Percentiles rank a stretch among this genome's conserved stretches.
These are phyloP conservation scores for Melastoma malabathricum DNA, from an alignment of 345 rosid genomes.

Conservation along the genomic window DNA sequence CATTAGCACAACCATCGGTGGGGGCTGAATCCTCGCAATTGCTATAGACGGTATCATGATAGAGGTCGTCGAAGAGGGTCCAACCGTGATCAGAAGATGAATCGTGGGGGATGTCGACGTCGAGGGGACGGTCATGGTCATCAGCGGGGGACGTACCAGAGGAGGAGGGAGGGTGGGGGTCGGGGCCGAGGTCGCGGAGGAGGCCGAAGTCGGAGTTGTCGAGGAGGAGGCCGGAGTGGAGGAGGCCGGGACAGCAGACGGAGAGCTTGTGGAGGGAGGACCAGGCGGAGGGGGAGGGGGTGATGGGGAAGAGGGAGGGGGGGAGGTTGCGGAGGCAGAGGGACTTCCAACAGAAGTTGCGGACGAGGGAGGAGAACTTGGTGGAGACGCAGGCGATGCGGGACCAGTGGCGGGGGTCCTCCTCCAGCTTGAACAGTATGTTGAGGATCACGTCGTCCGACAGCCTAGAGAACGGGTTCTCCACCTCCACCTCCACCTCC, in stretches of 20 bases:
- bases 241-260: constrained; percentile 61
- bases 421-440: constrained; percentile 78
- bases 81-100: constrained; percentile 22
- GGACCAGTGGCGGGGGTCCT: constrained; percentile 77
- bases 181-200: constrained; percentile 73
- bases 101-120: background rate
- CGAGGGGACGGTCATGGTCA: constrained; percentile 5
- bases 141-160: background rate
- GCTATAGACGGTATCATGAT: constrained; percentile 43
- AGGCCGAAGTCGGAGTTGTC: constrained; percentile 77
- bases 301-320: constrained; percentile 52
- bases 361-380: constrained; percentile 66
- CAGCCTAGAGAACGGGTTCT: constrained; percentile 34
- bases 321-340: constrained; percentile 52
- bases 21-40: constrained; percentile 17
- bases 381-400: constrained; percentile 78
- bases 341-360: constrained; percentile 48
- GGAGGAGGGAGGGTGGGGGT: constrained; percentile 6
- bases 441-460: constrained; percentile 72
- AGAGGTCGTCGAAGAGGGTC: constrained; percentile 82
- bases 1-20: too few species aligned
- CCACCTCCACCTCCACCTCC: constrained; percentile 25
- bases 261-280: constrained; percentile 16
- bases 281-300: constrained; percentile 12
- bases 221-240: constrained; percentile 71